A percentile compares a stretch with the other conserved stretches of the same genome.
phyloP scores from a whole-genome alignment of 2,329 filamentous ascomycete species.

The Aotearoamyces nothofagi region DNA sequence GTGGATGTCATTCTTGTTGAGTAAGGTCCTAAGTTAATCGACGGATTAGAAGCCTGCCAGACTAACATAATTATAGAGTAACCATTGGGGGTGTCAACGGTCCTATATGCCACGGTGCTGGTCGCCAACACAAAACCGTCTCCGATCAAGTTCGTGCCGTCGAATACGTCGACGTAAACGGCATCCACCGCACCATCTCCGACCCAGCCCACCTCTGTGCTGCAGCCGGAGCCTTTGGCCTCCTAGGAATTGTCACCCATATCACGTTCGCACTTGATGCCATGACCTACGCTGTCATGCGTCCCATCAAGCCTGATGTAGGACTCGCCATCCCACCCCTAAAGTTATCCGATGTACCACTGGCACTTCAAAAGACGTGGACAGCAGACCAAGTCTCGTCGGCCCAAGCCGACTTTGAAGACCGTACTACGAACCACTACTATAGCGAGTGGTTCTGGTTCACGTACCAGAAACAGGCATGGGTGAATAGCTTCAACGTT shows the following conservation, averaged over 20 bases:
- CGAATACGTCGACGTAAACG: conserved; percentile 31
- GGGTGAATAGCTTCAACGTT: conserved; percentile 31
- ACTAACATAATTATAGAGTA: conserved; percentile 20
- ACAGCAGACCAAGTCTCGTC: conserved; percentile 19
- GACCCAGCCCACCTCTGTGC: conserved; percentile 24
- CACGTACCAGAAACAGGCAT: conserved; percentile 26
- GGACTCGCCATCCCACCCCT: conserved; percentile 28
- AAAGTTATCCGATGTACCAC: conserved; percentile 22
- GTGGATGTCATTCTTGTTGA: conserved; percentile 30
- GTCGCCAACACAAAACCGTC: conserved; percentile 25
- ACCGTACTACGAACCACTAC: conserved; percentile 23
- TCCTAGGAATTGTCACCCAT: conserved; percentile 32
- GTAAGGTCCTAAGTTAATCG: no score
- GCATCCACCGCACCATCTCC: conserved; percentile 23
- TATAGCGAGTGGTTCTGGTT: conserved; percentile 37
- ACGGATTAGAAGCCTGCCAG: conserved; percentile 20
- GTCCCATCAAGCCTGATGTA: conserved; percentile 26
- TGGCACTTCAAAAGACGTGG: conserved; percentile 20
- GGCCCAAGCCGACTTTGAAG: conserved; percentile 23
- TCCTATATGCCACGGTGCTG: conserved; percentile 30
- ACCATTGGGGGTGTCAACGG: conserved; percentile 30
- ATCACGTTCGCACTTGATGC: conserved; percentile 29
- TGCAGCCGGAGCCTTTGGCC: conserved; percentile 28
- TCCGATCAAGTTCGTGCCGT: conserved; percentile 30
- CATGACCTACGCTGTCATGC: conserved; percentile 30